These are phyloP conservation scores for Geoglossum cookeanum DNA, from an alignment of 2,329 filamentous ascomycete genomes.

Conservation along the genomic window DNA sequence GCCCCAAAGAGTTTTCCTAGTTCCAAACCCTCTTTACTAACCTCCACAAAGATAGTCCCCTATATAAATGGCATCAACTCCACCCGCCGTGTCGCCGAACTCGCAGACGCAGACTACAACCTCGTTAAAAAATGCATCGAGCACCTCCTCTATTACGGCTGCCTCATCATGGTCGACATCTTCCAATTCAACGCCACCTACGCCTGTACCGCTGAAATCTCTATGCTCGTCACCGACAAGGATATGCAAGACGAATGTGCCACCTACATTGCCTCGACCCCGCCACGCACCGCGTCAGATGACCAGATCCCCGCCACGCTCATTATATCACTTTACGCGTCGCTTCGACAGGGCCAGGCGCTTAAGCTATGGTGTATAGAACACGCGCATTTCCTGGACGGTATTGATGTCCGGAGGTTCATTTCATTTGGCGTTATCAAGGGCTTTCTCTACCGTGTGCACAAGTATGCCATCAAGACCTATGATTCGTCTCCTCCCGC, in stretches of 20 bases:
- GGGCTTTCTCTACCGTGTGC: constrained; percentile 77
- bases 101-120: constrained; percentile 70
- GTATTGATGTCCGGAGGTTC: constrained; percentile 74
- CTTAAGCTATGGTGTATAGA: constrained; percentile 71
- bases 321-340: constrained; percentile 56
- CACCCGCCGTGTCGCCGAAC: constrained; percentile 66
- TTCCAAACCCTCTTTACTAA: constrained; percentile 5
- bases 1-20: constrained; percentile 6
- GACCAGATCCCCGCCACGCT: neutral
- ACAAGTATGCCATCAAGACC: constrained; percentile 65
- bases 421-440: constrained; percentile 96
- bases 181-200: constrained; percentile 92
- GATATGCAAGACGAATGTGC: constrained; percentile 76
- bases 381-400: constrained; percentile 50
- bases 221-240: constrained; percentile 57
- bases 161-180: constrained; percentile 75
- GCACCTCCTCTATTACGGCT: constrained; percentile 85
- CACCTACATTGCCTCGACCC: constrained; percentile 49
- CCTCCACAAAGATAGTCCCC: constrained; percentile 42
- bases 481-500: constrained; percentile 26
- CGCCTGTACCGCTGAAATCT: constrained; percentile 59
- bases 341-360: constrained; percentile 65
- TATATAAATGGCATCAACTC: constrained; percentile 84
- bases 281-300: neutral
- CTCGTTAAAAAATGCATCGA: constrained; percentile 73